Percentiles rank a stretch among this genome's conserved stretches.
These are phyloP conservation scores for Excoecaria agallocha DNA, from an alignment of 345 rosid genomes.

Conservation along the genomic window DNA sequence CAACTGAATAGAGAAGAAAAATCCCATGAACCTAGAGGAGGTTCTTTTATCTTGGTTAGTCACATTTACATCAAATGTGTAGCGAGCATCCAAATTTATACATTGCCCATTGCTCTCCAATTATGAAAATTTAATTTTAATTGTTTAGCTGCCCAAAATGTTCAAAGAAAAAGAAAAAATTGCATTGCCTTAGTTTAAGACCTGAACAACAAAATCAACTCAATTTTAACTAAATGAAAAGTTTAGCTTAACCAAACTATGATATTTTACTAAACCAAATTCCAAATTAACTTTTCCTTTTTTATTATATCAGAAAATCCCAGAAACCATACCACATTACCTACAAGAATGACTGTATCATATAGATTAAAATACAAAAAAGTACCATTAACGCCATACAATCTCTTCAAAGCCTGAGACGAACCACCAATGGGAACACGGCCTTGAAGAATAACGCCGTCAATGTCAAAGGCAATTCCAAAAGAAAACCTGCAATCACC, in stretches of 20 bases:
- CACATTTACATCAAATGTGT: neutral
- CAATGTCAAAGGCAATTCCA: constrained; percentile 50
- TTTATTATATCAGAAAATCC: neutral
- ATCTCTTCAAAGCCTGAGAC: constrained; percentile 38
- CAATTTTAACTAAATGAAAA: neutral
- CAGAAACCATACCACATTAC: neutral
- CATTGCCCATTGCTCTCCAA: neutral
- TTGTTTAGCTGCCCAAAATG: neutral
- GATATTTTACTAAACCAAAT: neutral
- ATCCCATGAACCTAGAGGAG: neutral
- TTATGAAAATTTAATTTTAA: neutral
- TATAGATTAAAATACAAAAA: neutral
- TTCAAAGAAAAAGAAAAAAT: neutral
- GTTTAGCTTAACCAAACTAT: neutral
- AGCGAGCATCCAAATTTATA: neutral
- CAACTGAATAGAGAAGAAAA: neutral
- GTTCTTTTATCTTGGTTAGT: neutral
- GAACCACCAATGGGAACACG: constrained; percentile 45
- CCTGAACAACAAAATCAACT: neutral
- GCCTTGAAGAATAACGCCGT: constrained; percentile 51
- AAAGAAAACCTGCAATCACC: constrained; percentile 21
- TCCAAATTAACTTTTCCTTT: neutral
- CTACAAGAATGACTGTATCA: neutral
- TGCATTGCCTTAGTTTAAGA: neutral
- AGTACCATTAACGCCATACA: constrained; percentile 35